Evolutionary conservation across 1,139 yeast genomes (phyloP).

Genomic region (Scheffersomyces segobiensis): DNA sequence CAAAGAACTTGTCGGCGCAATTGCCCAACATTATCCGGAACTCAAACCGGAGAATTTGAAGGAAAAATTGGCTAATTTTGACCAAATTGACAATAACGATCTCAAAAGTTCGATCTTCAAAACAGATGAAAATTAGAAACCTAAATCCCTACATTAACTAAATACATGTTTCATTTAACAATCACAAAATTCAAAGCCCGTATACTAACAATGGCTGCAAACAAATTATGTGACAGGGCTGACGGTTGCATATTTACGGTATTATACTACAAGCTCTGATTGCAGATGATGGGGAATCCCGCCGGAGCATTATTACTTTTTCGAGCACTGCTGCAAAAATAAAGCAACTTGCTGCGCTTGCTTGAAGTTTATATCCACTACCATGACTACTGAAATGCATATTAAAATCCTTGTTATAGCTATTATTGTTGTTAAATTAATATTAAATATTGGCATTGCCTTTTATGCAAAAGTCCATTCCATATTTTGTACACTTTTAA

Average conservation of each 20-base stretch:
- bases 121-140: not conserved
- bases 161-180: not conserved
- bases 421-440: too few relatives aligned
- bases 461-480: not conserved
- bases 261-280: too few relatives aligned
- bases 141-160: not conserved
- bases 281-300: not conserved
- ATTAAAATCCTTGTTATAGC: not conserved
- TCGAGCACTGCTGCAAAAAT: not conserved
- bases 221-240: not conserved
- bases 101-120: not conserved
- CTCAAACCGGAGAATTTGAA: constrained; percentile 35
- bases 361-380: not conserved
- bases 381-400: not conserved
- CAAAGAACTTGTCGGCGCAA: constrained; percentile 36
- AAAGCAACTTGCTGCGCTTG: not conserved
- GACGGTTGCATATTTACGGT: not conserved
- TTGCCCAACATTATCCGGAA: constrained; percentile 47
- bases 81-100: not conserved
- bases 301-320: not conserved
- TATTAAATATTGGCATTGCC: not conserved
- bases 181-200: not conserved
- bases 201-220: not conserved
- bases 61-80: constrained; percentile 29
- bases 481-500: not conserved